Conservation (phyloP, 441 rosid genomes). For the Kokia cookei region DNA sequence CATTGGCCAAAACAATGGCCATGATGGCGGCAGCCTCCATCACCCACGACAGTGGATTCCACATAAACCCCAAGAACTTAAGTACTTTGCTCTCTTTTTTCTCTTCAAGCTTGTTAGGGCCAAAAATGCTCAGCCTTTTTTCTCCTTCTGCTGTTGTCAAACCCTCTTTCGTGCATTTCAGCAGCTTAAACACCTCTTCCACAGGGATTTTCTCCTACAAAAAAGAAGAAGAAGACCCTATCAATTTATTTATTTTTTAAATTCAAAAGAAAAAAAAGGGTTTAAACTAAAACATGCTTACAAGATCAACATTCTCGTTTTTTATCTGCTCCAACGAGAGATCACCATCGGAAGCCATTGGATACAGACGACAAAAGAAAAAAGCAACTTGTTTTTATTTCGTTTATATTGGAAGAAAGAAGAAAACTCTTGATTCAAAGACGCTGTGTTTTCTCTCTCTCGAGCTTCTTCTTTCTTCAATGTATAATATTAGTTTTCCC, state of each 20-base stretch:
- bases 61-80: constrained; percentile 89
- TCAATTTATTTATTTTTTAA: neutral
- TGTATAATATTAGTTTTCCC: neutral
- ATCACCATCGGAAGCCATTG: constrained; percentile 40
- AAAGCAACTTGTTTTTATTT: neutral
- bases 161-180: constrained; percentile 69
- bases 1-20: constrained; percentile 91
- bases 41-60: constrained; percentile 97
- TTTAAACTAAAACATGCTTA: constrained; percentile 19
- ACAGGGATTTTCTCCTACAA: constrained; percentile 72
- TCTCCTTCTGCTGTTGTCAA: constrained; percentile 65
- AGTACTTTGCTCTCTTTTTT: constrained; percentile 68
- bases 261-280: too few relatives aligned
- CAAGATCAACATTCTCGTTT: constrained; percentile 74
- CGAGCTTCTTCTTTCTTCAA: neutral
- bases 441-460: neutral
- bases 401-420: neutral
- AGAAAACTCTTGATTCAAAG: neutral
- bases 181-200: constrained; percentile 68
- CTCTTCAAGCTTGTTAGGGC: constrained; percentile 85
- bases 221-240: neutral
- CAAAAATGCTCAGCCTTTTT: constrained; percentile 70
- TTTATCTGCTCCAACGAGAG: constrained; percentile 66
- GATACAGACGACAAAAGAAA: neutral
- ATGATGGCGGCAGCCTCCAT: constrained; percentile 91